phyloP scores from a whole-genome alignment of 345 rosid species.

The Durio zibethinus region DNA sequence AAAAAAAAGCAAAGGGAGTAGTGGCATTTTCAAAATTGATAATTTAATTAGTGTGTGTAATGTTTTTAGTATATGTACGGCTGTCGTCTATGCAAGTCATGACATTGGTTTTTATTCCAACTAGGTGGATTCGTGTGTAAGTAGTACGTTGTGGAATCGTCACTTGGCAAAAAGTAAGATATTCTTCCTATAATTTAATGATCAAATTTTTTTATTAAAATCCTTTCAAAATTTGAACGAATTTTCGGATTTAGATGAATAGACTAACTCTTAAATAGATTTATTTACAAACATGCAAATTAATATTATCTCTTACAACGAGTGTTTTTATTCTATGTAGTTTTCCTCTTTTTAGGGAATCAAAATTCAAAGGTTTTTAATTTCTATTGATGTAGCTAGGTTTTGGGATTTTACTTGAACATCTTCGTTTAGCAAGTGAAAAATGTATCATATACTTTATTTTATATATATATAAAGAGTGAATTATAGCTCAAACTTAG shows the following conservation, averaged over 20 bases:
- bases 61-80: neutral
- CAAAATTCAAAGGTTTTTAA: neutral
- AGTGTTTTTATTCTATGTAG: neutral
- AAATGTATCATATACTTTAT: neutral
- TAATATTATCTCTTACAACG: neutral
- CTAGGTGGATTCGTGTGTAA: constrained; percentile 22
- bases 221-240: no score
- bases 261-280: no score
- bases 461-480: neutral
- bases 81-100: constrained; percentile 15
- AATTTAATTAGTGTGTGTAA: neutral
- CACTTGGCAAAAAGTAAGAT: neutral
- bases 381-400: neutral
- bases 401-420: neutral
- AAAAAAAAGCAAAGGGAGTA: neutral
- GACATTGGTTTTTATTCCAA: constrained; percentile 9
- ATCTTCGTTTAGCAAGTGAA: neutral
- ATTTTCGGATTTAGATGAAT: no score
- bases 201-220: no score
- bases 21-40: neutral
- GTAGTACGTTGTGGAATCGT: neutral
- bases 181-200: neutral
- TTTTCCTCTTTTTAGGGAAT: neutral
- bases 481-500: neutral
- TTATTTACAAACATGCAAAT: neutral